These are phyloP conservation scores for Kurtzmaniella fragi DNA, from an alignment of 805 yeast species.

Conservation along the genomic window DNA sequence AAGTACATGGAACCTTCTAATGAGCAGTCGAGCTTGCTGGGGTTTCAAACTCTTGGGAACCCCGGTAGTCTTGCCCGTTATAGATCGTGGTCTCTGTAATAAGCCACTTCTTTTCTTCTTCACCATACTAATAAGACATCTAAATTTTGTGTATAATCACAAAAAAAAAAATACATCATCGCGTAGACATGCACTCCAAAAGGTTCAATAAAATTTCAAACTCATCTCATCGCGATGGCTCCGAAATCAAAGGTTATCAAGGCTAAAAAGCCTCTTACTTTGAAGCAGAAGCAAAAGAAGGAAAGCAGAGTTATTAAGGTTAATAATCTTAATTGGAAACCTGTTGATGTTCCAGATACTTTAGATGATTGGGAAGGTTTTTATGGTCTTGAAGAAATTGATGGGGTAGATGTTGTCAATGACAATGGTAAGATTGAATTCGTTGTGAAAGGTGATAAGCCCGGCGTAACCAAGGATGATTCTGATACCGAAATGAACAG, in stretches of 20 bases:
- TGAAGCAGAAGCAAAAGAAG: constrained; percentile 24
- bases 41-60: constrained; percentile 57
- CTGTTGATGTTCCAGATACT: constrained; percentile 78
- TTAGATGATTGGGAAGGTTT: constrained; percentile 86
- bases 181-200: too few species aligned
- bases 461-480: constrained; percentile 27
- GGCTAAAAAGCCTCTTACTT: constrained; percentile 15
- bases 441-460: constrained; percentile 24
- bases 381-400: constrained; percentile 89
- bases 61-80: constrained; percentile 18
- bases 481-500: constrained; percentile 15
- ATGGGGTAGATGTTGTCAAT: constrained; percentile 81
- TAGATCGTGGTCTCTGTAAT: constrained; percentile 26
- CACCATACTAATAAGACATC: constrained; percentile 4
- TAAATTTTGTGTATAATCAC: too few species aligned
- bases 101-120: constrained; percentile 16
- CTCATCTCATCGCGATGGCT: too few species aligned
- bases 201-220: too few species aligned
- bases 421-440: constrained; percentile 65
- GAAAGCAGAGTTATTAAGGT: constrained; percentile 42
- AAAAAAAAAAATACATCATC: too few species aligned
- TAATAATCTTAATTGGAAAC: constrained; percentile 65
- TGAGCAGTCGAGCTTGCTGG: constrained; percentile 64
- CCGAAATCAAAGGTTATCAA: background rate
- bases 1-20: constrained; percentile 71